Evolutionary conservation across 768 basidiomycete genomes (phyloP), one percentile per base, ranked within the genome.

Genomic region (Piloderma croceum): DNA sequence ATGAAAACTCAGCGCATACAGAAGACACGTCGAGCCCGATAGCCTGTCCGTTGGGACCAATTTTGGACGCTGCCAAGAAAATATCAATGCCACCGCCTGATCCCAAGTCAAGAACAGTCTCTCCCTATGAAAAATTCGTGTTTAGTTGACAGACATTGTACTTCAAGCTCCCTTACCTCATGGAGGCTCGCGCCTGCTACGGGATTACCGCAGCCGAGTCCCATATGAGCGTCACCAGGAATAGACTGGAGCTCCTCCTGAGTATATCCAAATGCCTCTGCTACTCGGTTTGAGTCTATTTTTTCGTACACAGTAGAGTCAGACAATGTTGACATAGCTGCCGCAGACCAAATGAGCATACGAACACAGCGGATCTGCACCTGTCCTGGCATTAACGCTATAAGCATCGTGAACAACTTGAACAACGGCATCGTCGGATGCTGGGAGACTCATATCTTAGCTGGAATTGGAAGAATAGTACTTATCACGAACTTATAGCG

Each of bases 71-170:
- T 1, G 77, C 72, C 7, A 77, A 62, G 36, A 81, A 68, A 22
- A 79, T 62, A 45, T 80, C 76, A 9, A 76, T 60, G 0, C 79
- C 79, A 2, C 68, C 74, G 1, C 79, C 77, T 3, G 69, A 75
- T 6, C 78, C 79, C 6, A 81, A 62, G 51, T 81, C 74, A 2
- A 81, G 51, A 3, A 79, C 69, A 1, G 52, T 61, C 56, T 81
- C 78, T 33, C 78, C 78, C 77, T 78, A 44, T 13, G 11, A 15
- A 22, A n/a, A n/a, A 22, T n/a, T 19, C n/a, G n/a, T n/a, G 18
- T 18, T 34, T 40, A 18, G 13, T 23, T 12, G 21, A 12, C 7
- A 9, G n/a, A n/a, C 20, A 15, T 15, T 6, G 12, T 10, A 25
- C 36, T 13, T 11, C 41, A 7, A 31, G 10, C 38, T 5, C n/a